Conservation (phyloP, 176 grass and related monocot species). For the Aegilops tauschii region DNA sequence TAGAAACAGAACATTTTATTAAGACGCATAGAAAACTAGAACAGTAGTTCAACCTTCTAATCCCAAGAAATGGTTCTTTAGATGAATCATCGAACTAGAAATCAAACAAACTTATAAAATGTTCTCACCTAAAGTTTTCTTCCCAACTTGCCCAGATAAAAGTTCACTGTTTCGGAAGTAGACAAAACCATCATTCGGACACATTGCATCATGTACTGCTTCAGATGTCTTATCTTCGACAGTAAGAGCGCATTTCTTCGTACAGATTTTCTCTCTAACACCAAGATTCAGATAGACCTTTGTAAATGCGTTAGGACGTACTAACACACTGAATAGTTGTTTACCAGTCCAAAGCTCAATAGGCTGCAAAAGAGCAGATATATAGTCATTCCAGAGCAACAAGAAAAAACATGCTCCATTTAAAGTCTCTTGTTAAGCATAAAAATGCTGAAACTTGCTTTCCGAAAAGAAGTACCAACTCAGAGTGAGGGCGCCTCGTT, state of each 20-base stretch:
- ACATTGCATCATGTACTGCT: conserved; percentile 57
- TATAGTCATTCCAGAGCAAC: conserved; percentile 16
- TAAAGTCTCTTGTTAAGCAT: conserved; percentile 4
- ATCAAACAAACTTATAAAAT: neutral
- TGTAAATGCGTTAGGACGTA: conserved; percentile 81
- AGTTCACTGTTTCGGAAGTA: conserved; percentile 96
- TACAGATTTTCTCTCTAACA: conserved; percentile 69
- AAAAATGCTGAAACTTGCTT: neutral
- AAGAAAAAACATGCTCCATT: conserved; percentile 12
- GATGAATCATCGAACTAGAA: neutral
- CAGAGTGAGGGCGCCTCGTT: neutral
- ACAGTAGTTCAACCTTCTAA: neutral
- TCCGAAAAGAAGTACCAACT: conserved; percentile 1
- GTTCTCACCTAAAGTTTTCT: conserved; percentile 81
- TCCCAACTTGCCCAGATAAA: conserved; percentile 85
- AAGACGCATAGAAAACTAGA: neutral
- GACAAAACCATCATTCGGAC: conserved; percentile 84
- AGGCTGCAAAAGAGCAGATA: conserved; percentile 59
- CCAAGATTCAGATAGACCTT: conserved; percentile 89
- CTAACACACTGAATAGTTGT: conserved; percentile 88
- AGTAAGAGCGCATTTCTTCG: conserved; percentile 3
- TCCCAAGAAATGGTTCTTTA: neutral
- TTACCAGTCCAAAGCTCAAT: conserved; percentile 98
- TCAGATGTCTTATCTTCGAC: neutral
- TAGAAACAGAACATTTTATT: conserved; percentile 1